Evolutionary conservation across 169 alveolate genomes (phyloP), one percentile per base, ranked within the genome.

Genomic region (Amoebophrya sp.): DNA sequence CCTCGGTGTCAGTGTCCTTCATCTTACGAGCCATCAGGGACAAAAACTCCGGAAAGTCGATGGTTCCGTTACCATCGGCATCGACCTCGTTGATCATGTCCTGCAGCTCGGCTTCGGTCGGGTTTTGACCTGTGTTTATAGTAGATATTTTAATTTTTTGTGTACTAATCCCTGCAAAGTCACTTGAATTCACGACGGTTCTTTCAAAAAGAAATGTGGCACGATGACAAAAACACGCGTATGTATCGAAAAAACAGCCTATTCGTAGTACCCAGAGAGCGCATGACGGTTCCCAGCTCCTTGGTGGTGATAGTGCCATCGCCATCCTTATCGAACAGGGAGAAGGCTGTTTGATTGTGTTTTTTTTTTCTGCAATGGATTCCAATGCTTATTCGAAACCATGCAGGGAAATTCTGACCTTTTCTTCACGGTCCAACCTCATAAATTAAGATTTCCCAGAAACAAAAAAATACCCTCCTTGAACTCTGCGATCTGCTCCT

Each of bases 401-500:
- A n/a, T n/a, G n/a, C n/a, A n/a, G n/a, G n/a, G n/a, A n/a, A n/a
- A n/a, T n/a, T n/a, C n/a, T n/a, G n/a, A n/a, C n/a, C n/a, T n/a
- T n/a, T n/a, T n/a, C n/a, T n/a, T n/a, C n/a, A n/a, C n/a, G n/a
- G n/a, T n/a, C n/a, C n/a, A n/a, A n/a, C n/a, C n/a, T n/a, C n/a
- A n/a, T n/a, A n/a, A n/a, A n/a, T n/a, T n/a, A n/a, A n/a, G n/a
- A n/a, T n/a, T n/a, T n/a, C n/a, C n/a, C n/a, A n/a, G n/a, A n/a
- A n/a, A n/a, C n/a, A n/a, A n/a, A n/a, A n/a, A n/a, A n/a, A 47
- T 47, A 47, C 66, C 66, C 66, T 47, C 66, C 66, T 98, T 98
- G 97, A 99, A 98, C 96, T 99, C 99, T 77, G 99, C 99, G 92
- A 99, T 98, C 96, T 98, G 99, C 95, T 98, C 99, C 94, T 99